Conservation (phyloP, 2,329 filamentous ascomycete genomes). For the Aspergillus fumigatus region DNA sequence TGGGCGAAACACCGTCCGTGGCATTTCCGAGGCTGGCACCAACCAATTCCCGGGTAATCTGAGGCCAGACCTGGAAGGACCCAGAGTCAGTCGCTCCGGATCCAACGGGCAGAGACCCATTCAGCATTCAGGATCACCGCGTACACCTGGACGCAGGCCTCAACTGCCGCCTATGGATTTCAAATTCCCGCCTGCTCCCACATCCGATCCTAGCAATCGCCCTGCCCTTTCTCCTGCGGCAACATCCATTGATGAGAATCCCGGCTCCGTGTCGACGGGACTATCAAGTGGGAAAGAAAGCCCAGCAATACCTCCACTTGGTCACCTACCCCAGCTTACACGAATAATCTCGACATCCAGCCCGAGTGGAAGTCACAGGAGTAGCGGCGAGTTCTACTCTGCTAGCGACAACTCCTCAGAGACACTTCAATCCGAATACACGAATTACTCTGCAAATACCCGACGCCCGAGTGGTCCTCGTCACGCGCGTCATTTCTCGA, state of each 20-base stretch:
- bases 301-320: conserved; percentile 22
- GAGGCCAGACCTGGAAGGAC: conserved; percentile 32
- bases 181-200: conserved; percentile 51
- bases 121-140: conserved; percentile 35
- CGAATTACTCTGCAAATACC: conserved; percentile 45
- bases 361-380: conserved; percentile 72
- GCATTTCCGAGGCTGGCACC: conserved; percentile 28
- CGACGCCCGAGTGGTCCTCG: conserved; percentile 46
- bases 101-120: conserved; percentile 29
- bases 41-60: conserved; percentile 22
- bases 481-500: conserved; percentile 44
- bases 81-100: conserved; percentile 20
- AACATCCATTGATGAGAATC: conserved; percentile 24
- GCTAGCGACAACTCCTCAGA: conserved; percentile 93
- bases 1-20: conserved; percentile 33
- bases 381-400: conserved; percentile 92
- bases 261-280: conserved; percentile 8
- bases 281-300: conserved; percentile 22
- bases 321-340: conserved; percentile 47
- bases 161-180: conserved; percentile 44
- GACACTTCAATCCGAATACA: conserved; percentile 85
- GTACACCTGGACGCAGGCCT: conserved; percentile 36
- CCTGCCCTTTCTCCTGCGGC: conserved; percentile 26
- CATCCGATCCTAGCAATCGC: conserved; percentile 22
- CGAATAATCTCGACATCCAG: conserved; percentile 72